Evolutionary conservation across 495 filamentous ascomycete genomes (phyloP).

Genomic region (Articulospora tetracladia): DNA sequence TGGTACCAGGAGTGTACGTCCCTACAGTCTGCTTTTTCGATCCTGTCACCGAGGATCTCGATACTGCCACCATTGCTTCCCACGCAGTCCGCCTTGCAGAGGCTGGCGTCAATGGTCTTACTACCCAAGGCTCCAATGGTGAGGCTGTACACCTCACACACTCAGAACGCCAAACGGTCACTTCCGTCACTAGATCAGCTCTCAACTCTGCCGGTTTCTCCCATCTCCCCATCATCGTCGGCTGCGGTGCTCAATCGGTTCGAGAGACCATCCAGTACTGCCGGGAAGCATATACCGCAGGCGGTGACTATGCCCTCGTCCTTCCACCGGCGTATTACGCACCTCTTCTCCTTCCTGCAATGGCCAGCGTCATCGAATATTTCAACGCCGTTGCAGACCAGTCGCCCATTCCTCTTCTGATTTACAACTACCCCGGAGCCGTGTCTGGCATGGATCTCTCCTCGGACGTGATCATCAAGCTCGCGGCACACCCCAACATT

Average conservation of each 20-base stretch:
- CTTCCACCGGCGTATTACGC: conserved; percentile 87
- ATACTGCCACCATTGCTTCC: conserved; percentile 59
- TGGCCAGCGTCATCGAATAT: conserved; percentile 60
- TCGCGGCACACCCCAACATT: conserved; percentile 80
- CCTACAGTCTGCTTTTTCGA: conserved; percentile 89
- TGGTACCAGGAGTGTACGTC: conserved; percentile 78
- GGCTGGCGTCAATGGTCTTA: conserved; percentile 74
- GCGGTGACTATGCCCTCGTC: conserved; percentile 81
- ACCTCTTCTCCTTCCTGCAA: conserved; percentile 62
- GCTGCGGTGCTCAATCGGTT: conserved; percentile 79
- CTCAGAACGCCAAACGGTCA: conserved; percentile 66
- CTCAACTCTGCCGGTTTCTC: conserved; percentile 61
- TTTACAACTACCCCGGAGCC: conserved; percentile 92
- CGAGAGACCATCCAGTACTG: conserved; percentile 81
- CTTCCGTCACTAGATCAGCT: conserved; percentile 68
- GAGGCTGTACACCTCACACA: conserved; percentile 79
- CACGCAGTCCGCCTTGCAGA: conserved; percentile 82
- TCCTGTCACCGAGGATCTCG: conserved; percentile 70
- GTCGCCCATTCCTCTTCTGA: conserved; percentile 81
- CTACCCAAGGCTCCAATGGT: conserved; percentile 87
- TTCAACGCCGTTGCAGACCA: conserved; percentile 75
- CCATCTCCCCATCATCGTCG: conserved; percentile 75
- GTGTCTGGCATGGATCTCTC: conserved; percentile 77
- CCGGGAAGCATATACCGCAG: conserved; percentile 66
- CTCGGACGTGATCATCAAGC: conserved; percentile 71